Conservation (phyloP, 2,329 filamentous ascomycete genomes). For the Trichoderma atroviride region DNA sequence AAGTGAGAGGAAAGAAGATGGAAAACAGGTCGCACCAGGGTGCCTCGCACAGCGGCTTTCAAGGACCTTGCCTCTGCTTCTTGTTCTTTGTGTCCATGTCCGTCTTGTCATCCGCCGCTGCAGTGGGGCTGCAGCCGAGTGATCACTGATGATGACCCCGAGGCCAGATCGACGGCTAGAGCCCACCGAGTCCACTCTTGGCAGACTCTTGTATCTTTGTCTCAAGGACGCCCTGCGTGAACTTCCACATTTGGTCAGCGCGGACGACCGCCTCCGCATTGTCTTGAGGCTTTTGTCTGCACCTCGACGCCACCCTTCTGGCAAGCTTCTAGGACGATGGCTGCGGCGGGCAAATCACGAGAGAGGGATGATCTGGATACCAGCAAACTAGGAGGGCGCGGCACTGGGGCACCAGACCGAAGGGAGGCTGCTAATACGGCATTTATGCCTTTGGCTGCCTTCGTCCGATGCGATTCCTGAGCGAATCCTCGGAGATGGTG, state of each 20-base stretch:
- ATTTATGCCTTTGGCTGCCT: conserved; percentile 7
- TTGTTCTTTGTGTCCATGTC: conserved; percentile 13
- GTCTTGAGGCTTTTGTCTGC: conserved; percentile 27
- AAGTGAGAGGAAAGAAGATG: neutral
- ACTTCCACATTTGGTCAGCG: conserved; percentile 30
- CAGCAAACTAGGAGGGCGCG: conserved; percentile 4
- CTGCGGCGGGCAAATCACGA: conserved; percentile 21
- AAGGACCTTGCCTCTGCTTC: neutral
- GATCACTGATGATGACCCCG: conserved; percentile 20
- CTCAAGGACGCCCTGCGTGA: conserved; percentile 7
- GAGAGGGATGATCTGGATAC: conserved; percentile 8
- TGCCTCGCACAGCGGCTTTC: conserved; percentile 1
- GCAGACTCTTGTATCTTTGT: conserved; percentile 4
- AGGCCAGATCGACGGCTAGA: conserved; percentile 25
- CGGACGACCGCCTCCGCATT: conserved; percentile 27
- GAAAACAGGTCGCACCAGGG: neutral
- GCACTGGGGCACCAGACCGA: conserved; percentile 7
- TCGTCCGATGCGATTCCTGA: neutral
- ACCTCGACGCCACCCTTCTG: conserved; percentile 26
- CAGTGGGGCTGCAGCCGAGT: conserved; percentile 18
- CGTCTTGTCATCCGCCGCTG: conserved; percentile 11
- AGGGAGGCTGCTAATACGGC: neutral
- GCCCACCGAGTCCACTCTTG: conserved; percentile 19
- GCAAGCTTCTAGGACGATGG: neutral
- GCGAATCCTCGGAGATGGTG: conserved; percentile 2